Conservation (phyloP, 805 yeast genomes). For the Pichia deserticola region DNA sequence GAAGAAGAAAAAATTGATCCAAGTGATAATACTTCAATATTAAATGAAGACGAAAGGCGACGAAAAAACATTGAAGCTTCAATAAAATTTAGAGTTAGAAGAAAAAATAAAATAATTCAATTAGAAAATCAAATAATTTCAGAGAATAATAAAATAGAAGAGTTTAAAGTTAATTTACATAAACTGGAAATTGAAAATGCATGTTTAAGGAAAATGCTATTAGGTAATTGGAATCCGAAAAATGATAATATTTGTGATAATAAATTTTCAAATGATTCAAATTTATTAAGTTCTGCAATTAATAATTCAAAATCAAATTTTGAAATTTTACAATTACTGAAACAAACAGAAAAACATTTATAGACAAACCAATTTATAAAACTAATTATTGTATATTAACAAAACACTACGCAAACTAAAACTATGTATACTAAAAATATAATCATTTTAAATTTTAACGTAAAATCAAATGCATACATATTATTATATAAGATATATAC, state of each 20-base stretch:
- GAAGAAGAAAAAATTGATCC: not conserved
- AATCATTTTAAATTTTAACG: too few relatives aligned
- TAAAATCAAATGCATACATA: too few relatives aligned
- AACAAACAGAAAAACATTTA: not conserved
- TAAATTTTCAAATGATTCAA: not conserved
- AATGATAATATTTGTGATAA: not conserved
- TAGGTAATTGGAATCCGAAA: constrained; percentile 8
- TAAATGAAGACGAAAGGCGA: constrained; percentile 37
- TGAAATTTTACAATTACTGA: not conserved
- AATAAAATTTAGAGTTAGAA: constrained; percentile 57
- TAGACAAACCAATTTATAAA: too few relatives aligned
- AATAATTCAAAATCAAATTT: not conserved
- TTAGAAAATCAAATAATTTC: constrained; percentile 42
- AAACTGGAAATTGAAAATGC: constrained; percentile 57
- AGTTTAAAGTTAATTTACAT: constrained; percentile 39
- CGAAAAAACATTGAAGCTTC: constrained; percentile 58
- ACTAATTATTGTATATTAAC: too few relatives aligned
- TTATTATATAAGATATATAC: too few relatives aligned
- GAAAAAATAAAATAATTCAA: constrained; percentile 51
- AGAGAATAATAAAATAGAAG: constrained; percentile 38
- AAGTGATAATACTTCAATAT: not conserved
- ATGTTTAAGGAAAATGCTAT: constrained; percentile 41
- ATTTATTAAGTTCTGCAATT: not conserved
- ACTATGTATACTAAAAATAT: too few relatives aligned
- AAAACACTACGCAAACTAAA: too few relatives aligned